Evolutionary conservation across 768 basidiomycete genomes (phyloP).

Genomic region (Sutorius australiensis): DNA sequence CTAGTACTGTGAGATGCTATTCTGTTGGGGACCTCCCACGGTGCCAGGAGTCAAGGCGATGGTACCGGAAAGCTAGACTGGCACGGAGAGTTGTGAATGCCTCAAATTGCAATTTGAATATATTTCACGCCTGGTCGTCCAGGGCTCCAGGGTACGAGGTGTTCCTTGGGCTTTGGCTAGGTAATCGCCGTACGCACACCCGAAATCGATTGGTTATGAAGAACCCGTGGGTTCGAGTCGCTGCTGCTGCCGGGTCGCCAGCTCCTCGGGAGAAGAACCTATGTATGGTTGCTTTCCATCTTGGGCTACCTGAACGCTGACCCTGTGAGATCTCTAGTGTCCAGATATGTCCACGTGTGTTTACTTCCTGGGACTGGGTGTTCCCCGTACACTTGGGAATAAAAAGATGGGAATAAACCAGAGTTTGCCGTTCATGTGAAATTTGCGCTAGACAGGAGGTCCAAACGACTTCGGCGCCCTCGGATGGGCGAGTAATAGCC

Average conservation of each 20-base stretch:
- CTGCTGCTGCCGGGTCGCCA: neutral
- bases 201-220: no score
- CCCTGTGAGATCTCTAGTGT: neutral
- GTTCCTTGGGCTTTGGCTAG: neutral
- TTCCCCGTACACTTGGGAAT: neutral
- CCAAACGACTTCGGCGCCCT: neutral
- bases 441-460: neutral
- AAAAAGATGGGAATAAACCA: neutral
- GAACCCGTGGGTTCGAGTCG: neutral
- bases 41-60: neutral
- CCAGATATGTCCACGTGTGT: neutral
- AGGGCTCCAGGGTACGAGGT: neutral
- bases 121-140: neutral
- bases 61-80: neutral
- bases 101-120: neutral
- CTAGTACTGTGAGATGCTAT: neutral
- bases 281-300: neutral
- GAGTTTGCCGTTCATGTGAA: neutral
- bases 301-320: neutral
- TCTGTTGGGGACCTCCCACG: neutral
- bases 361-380: neutral
- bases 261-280: conserved; percentile 1
- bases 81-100: neutral
- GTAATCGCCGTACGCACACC: neutral
- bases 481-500: neutral